These are phyloP conservation scores for Colletotrichum phormii DNA, from an alignment of 2,329 filamentous ascomycete genomes.

Conservation along the genomic window DNA sequence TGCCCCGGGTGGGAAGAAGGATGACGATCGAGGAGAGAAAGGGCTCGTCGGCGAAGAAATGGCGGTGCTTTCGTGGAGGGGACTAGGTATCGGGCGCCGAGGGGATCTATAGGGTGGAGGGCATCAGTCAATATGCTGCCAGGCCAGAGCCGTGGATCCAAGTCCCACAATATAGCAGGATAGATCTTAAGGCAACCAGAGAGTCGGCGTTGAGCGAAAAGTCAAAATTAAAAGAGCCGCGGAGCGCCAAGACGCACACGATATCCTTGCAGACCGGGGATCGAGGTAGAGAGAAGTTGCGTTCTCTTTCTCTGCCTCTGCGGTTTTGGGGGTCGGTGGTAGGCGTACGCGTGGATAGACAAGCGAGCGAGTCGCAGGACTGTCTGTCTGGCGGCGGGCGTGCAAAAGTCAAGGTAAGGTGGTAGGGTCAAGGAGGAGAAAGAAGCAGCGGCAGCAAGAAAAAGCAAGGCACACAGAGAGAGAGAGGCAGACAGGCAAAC, in stretches of 20 bases:
- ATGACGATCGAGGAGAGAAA: constrained; percentile 42
- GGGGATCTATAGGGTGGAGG: constrained; percentile 54
- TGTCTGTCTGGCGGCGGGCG: constrained; percentile 20
- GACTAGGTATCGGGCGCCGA: constrained; percentile 61
- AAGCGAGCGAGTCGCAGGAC: constrained; percentile 12
- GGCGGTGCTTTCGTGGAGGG: constrained; percentile 56
- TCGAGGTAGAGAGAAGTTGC: constrained; percentile 2
- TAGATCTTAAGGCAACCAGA: constrained; percentile 5
- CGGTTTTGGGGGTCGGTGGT: neutral
- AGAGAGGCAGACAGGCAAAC: constrained; percentile 21
- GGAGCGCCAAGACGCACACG: constrained; percentile 24
- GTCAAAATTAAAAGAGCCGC: constrained; percentile 35
- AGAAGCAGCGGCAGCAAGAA: neutral
- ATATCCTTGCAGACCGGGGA: constrained; percentile 20
- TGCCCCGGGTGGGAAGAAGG: constrained; percentile 36
- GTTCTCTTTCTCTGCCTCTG: neutral
- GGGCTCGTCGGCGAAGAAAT: constrained; percentile 57
- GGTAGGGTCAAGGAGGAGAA: constrained; percentile 23
- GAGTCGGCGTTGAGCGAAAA: constrained; percentile 36
- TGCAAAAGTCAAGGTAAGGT: constrained; percentile 28
- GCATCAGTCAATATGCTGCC: constrained; percentile 39
- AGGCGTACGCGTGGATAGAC: neutral
- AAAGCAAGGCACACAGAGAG: neutral
- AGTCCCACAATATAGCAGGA: constrained; percentile 41
- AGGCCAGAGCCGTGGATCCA: constrained; percentile 36